Evolutionary conservation across 75 land plant species (phyloP).

Genomic region (Sequoiadendron giganteum): DNA sequence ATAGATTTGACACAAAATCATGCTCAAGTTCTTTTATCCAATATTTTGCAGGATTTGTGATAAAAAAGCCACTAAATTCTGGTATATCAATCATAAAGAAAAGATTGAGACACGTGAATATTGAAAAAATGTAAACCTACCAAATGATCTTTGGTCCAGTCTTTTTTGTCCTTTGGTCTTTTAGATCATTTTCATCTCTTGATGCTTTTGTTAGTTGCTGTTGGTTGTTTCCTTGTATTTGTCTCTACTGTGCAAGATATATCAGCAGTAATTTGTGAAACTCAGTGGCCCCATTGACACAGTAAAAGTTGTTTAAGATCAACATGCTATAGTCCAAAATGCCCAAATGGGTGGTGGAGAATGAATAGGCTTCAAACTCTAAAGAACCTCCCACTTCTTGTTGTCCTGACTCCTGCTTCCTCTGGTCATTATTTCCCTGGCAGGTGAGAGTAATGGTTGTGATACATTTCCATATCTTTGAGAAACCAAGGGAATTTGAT

Average conservation of each 20-base stretch:
- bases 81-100: neutral
- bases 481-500: no score
- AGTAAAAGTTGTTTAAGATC: neutral
- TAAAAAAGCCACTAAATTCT: neutral
- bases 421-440: neutral
- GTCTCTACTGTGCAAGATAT: neutral
- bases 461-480: no score
- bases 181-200: neutral
- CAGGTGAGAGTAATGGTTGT: neutral
- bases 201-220: neutral
- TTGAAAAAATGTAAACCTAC: neutral
- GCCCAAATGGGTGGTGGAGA: neutral
- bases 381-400: no score
- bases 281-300: neutral
- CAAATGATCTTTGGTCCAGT: neutral
- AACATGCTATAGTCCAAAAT: neutral
- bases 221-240: neutral
- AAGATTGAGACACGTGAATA: neutral
- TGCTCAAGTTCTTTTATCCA: neutral
- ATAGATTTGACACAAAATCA: neutral
- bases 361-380: neutral
- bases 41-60: neutral
- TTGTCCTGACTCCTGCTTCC: neutral
- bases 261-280: neutral
- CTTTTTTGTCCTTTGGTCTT: neutral